Base-by-base conservation (phyloP, 805 yeast genomes). In the Sugiyamaella qingdaonensis region DNA sequence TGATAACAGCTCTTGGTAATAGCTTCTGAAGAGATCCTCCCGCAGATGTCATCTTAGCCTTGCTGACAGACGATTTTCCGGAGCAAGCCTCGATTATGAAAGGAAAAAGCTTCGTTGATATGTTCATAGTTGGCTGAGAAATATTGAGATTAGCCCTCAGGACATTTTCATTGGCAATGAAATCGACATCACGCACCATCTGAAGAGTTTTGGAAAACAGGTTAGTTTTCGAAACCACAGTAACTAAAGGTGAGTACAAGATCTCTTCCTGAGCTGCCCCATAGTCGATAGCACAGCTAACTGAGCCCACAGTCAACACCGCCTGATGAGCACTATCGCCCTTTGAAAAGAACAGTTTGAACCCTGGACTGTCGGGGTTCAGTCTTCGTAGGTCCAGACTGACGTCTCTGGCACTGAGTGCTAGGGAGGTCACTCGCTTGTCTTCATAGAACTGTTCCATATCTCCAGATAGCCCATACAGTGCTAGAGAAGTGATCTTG, bases 271-370 rank as follows among this genome's bases (percentile, higher is more conserved):
- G 69, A 10, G 58, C 49, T 2, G 47, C 50, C 14, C 52, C 54
- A 36, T 54, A 54, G 33, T 65, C 67, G 18, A 72, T 43, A 13
- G 73, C 74, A 35, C 70, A 60, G 10, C 64, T 64, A 31, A 69
- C 46, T 2, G 74, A 66, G 13, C 68, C 63, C 2, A 68, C 57
- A 10, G 71, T 59, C 45, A 69, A 54, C 10, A 70, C 61, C 9
- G 70, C 66, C 58, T 73, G 76, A 54, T 73, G 76, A 2, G 76
- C 75, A n/a, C 61, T 53, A 37, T 69, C 74, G 18, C 55, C 61
- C 2, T 56, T 56, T 8, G 61, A 61, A 54, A 68, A 73, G 36
- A 64, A 56, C 55, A 73, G 61, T 56, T 68, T 64, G 60, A 72
- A 73, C 1, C 73, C 74, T 10, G 75, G 72, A 48, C 68, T 67